Conservation (phyloP, 2,329 filamentous ascomycete species). For the Colletotrichum aenigma region DNA sequence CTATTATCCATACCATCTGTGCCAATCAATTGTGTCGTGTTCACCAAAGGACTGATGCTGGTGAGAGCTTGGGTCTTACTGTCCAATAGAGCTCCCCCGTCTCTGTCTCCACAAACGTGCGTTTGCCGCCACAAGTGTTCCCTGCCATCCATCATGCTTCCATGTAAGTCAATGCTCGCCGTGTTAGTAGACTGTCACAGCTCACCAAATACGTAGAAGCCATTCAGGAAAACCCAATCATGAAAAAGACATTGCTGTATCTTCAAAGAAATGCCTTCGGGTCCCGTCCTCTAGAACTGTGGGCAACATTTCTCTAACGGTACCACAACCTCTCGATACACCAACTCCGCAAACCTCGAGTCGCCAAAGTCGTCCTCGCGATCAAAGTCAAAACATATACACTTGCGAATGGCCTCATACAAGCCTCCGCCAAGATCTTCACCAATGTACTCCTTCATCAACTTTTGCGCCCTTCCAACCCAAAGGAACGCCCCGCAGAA, state of each 20-base stretch:
- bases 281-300: neutral
- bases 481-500: neutral
- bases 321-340: constrained; percentile 1
- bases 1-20: constrained; percentile 25
- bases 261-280: neutral
- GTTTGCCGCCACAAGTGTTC: neutral
- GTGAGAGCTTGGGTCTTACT: neutral
- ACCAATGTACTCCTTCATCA: neutral
- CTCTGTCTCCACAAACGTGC: neutral
- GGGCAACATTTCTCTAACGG: constrained; percentile 24
- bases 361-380: neutral
- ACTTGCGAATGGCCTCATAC: neutral
- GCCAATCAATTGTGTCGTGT: neutral
- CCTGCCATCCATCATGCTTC: neutral
- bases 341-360: neutral
- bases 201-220: neutral
- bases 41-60: no score
- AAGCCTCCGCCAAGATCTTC: neutral
- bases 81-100: neutral
- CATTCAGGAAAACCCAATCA: neutral
- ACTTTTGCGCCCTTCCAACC: neutral
- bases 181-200: neutral
- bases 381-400: neutral
- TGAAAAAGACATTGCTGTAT: neutral
- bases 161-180: neutral